These are phyloP conservation scores for Apiotrichum gracile DNA, from an alignment of 1,284 basidiomycete genomes.

Conservation along the genomic window DNA sequence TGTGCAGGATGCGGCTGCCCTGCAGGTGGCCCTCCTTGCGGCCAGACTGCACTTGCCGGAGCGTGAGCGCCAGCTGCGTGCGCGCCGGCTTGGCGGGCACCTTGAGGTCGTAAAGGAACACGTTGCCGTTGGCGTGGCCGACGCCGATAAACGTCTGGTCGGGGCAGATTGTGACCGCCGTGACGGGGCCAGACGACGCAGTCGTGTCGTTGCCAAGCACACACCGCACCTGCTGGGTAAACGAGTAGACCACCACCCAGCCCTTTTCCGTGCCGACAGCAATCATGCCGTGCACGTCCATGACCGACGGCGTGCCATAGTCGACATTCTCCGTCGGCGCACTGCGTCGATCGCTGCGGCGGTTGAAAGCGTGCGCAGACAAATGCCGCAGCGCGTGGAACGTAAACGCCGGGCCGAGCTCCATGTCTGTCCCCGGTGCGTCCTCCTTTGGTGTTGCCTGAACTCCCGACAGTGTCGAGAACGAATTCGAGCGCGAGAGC, in stretches of 20 bases:
- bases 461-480: constrained; percentile 21
- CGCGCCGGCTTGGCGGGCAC: constrained; percentile 53
- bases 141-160: constrained; percentile 91
- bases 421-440: constrained; percentile 21
- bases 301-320: constrained; percentile 61
- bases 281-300: constrained; percentile 81
- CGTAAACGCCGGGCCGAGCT: constrained; percentile 27
- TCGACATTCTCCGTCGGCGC: not conserved
- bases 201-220: constrained; percentile 64
- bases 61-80: constrained; percentile 29
- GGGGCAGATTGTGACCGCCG: constrained; percentile 80
- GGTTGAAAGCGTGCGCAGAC: constrained; percentile 51
- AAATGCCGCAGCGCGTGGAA: constrained; percentile 58
- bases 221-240: constrained; percentile 75
- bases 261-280: constrained; percentile 82
- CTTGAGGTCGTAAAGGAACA: constrained; percentile 79
- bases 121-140: constrained; percentile 78
- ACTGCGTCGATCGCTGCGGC: constrained; percentile 6
- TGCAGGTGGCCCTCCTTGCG: constrained; percentile 86
- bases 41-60: constrained; percentile 61
- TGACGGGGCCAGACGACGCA: constrained; percentile 69
- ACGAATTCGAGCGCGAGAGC: constrained; percentile 32
- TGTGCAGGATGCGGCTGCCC: constrained; percentile 75
- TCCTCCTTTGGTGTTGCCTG: not conserved
- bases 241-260: constrained; percentile 77